Conservation (phyloP, 2,329 filamentous ascomycete species). For the Zasmidium citrigriseum region DNA sequence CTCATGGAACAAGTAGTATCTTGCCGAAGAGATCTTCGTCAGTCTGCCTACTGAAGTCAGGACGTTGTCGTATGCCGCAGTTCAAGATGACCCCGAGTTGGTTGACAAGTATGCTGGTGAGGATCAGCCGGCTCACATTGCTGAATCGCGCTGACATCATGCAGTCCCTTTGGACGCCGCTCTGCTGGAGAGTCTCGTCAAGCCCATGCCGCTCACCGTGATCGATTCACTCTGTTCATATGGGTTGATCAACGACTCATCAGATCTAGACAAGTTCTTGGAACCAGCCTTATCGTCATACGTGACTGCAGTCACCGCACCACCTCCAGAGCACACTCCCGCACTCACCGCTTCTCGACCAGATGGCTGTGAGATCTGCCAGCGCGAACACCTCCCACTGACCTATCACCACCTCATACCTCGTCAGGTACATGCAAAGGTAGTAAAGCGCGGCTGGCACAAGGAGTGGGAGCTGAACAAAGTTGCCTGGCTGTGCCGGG, state of each 20-base stretch:
- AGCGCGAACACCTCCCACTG: slow-evolving; percentile 70
- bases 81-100: slow-evolving; percentile 53
- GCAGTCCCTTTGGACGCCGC: slow-evolving; percentile 45
- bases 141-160: not conserved
- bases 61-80: slow-evolving; percentile 60
- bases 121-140: slow-evolving; percentile 26
- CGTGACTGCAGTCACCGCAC: slow-evolving; percentile 56
- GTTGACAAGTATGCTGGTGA: slow-evolving; percentile 54
- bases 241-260: slow-evolving; percentile 55
- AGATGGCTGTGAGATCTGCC: slow-evolving; percentile 73
- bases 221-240: slow-evolving; percentile 70
- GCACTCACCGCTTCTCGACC: slow-evolving; percentile 48
- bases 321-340: slow-evolving; percentile 64
- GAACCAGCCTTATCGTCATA: slow-evolving; percentile 65
- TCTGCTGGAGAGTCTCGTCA: slow-evolving; percentile 48
- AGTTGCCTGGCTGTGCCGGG: slow-evolving; percentile 83
- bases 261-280: slow-evolving; percentile 58
- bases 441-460: slow-evolving; percentile 77
- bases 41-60: slow-evolving; percentile 63
- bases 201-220: slow-evolving; percentile 60
- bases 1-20: slow-evolving; percentile 52
- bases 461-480: slow-evolving; percentile 71
- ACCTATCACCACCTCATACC: slow-evolving; percentile 88
- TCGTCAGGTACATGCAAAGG: slow-evolving; percentile 73
- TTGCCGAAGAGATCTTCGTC: slow-evolving; percentile 69